Evolutionary conservation across 768 basidiomycete species (phyloP).

Genomic region (Rhizopogon vesiculosus): DNA sequence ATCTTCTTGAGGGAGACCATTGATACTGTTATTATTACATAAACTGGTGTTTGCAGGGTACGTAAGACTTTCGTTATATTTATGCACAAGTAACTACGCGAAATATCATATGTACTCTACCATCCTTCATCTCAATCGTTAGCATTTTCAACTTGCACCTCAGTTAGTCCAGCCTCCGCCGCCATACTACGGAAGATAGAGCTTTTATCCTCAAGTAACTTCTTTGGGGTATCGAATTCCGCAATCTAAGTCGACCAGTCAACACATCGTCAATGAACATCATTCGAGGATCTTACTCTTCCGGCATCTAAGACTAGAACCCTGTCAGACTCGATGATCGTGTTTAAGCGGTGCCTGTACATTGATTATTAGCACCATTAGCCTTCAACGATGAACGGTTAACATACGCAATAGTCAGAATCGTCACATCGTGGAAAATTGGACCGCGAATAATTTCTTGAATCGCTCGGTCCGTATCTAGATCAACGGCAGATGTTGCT

Average conservation of each 20-base stretch:
- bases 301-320: constrained; percentile 83
- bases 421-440: constrained; percentile 73
- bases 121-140: neutral
- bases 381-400: no score
- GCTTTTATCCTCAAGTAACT: constrained; percentile 51
- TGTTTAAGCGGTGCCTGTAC: constrained; percentile 71
- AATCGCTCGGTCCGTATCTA: constrained; percentile 85
- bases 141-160: neutral
- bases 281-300: constrained; percentile 33
- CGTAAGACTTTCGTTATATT: neutral
- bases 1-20: no score
- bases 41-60: no score
- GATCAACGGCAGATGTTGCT: constrained; percentile 88
- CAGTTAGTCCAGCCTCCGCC: constrained; percentile 53
- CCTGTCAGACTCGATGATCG: constrained; percentile 76
- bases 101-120: no score
- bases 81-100: no score
- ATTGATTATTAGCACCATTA: neutral
- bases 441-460: constrained; percentile 84
- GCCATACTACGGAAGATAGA: constrained; percentile 63
- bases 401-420: constrained; percentile 80
- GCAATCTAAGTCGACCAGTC: constrained; percentile 39
- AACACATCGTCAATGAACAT: neutral
- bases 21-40: no score
- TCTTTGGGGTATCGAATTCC: constrained; percentile 75